Conservation (phyloP, 495 filamentous ascomycete species). For the Chaetomium cochliodes region DNA sequence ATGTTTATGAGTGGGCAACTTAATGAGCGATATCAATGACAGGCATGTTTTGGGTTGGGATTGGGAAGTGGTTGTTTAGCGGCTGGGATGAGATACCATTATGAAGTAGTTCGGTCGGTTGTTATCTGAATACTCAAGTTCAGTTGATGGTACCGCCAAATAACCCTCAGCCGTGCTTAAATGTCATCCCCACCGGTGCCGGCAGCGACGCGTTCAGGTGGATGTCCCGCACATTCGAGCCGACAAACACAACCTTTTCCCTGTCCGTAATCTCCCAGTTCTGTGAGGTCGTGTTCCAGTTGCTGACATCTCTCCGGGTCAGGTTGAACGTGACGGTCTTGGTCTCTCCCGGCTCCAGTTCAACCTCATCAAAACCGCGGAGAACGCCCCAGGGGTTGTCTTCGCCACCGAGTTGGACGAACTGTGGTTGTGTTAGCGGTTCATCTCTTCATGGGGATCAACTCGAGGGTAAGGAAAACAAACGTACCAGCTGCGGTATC, state of each 20-base stretch:
- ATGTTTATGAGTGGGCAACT: not conserved
- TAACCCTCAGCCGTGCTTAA: not conserved
- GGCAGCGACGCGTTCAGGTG: constrained; percentile 4
- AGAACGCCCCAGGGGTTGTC: constrained; percentile 5
- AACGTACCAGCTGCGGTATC: constrained; percentile 7
- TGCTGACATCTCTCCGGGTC: constrained; percentile 2
- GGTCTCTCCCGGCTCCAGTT: constrained; percentile 3
- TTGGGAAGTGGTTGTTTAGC: not conserved
- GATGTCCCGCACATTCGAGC: constrained; percentile 6
- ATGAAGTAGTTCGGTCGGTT: not conserved
- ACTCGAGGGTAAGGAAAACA: not conserved
- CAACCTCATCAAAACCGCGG: constrained; percentile 6
- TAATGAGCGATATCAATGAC: constrained; percentile 11
- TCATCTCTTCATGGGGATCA: not conserved
- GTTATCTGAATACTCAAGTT: not conserved
- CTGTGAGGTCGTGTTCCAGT: constrained; percentile 4
- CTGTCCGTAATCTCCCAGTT: constrained; percentile 3
- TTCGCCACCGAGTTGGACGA: not conserved
- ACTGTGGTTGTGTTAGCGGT: not conserved
- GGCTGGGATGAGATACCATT: not conserved
- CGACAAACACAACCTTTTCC: not conserved
- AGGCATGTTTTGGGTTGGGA: constrained; percentile 1
- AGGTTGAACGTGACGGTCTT: constrained; percentile 7
- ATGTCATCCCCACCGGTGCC: not conserved
- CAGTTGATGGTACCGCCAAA: not conserved